phyloP scores from a whole-genome alignment of 306 rosid species.

The Fragaria nilgerrensis region DNA sequence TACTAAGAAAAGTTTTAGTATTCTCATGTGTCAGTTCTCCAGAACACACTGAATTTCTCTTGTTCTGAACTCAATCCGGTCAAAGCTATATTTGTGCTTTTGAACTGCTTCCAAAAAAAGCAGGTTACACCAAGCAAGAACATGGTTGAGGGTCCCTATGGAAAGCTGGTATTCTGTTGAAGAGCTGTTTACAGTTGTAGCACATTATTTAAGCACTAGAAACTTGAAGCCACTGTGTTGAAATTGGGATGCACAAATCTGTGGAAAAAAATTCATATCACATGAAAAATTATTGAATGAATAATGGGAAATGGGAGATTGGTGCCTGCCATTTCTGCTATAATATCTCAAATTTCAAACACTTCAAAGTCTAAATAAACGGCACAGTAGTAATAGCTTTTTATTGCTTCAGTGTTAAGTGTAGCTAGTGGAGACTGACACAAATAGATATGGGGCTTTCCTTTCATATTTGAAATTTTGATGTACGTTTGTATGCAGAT shows the following conservation, averaged over 20 bases:
- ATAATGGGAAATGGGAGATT: not conserved
- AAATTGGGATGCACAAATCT: not conserved
- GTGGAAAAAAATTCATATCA: not conserved
- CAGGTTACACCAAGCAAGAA: not conserved
- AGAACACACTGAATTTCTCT: not conserved
- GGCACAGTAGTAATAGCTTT: not conserved
- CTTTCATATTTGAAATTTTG: not conserved
- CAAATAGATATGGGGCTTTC: not conserved
- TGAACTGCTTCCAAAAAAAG: not conserved
- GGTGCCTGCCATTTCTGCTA: not conserved
- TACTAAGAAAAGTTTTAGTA: slow-evolving; percentile 2
- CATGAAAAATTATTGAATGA: not conserved
- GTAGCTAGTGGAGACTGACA: slow-evolving; percentile 14
- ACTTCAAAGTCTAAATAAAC: not conserved
- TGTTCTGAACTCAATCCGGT: not conserved
- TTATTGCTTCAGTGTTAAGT: slow-evolving; percentile 25
- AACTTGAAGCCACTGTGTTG: slow-evolving; percentile 12
- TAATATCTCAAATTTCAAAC: not conserved
- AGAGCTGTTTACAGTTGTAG: slow-evolving; percentile 28
- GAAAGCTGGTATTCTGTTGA: not conserved
- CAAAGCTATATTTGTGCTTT: not conserved
- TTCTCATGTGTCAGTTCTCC: not conserved
- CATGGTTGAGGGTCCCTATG: slow-evolving; percentile 7
- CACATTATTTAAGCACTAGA: not conserved
- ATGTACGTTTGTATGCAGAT: not conserved